Evolutionary conservation across 2,329 filamentous ascomycete genomes (phyloP), one percentile per base, ranked within the genome.

Genomic region (Aspergillus versicolor): DNA sequence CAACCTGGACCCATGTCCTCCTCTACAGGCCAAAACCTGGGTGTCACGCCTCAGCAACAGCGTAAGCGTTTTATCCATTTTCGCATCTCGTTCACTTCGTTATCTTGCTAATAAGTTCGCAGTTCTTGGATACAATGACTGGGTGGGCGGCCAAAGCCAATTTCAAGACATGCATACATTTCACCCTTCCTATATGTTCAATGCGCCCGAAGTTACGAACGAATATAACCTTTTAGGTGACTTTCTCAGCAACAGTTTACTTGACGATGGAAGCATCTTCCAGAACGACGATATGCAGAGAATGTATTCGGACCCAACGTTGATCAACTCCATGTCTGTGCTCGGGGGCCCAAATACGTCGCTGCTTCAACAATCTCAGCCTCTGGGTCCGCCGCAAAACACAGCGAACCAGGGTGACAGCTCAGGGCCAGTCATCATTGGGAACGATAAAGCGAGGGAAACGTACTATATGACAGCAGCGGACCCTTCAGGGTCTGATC

Each of bases 221-320:
- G 94, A 99, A 79, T 97, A 96, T 75, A 96, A 97, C 72, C 80
- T 97, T 51, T 85, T 99, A 70, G 96, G 95, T 79, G 93, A 99
- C 75, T 97, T 97, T 72, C 83, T 99, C 60, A 94, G 92, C 74
- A 95, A 88, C 65, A 96, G 91, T 71, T 79, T 97, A 54, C 83
- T 97, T 63, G 92, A 97, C 76, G 92, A 96, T 73, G 85, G 85
- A 60, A 86, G 86, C 52, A 82, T 88, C 57, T 85, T 88, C 55
- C 83, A 87, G 70, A 76, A 75, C 37, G 86, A 91, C 60, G 89
- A 91, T 62, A 80, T 82, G 62, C 81, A 84, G 55, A 81, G 84
- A 13, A 73, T 86, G 9, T 86, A 85, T 70, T 79, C 81, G 43
- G 85, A 88, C 66, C 82, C 85, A 44, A 79, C 84, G 0, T 67